phyloP scores from a whole-genome alignment of 768 basidiomycete species.

The Trametes cubensis region DNA sequence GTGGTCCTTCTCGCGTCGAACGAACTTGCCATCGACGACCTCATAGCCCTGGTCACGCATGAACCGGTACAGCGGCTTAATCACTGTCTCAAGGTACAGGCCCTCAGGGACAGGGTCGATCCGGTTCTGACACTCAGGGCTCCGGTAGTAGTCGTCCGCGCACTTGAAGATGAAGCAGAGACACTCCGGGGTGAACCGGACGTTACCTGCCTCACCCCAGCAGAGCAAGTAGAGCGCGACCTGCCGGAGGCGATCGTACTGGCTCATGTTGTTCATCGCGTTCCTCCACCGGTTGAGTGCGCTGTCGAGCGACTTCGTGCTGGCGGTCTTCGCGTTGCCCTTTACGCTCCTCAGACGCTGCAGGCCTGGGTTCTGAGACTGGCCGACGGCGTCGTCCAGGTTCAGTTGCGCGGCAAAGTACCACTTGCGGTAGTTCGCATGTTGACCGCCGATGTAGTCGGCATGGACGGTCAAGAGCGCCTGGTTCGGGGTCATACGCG shows the following conservation, averaged over 20 bases:
- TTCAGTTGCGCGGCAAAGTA: slow-evolving; percentile 99
- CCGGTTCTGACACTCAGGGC: slow-evolving; percentile 94
- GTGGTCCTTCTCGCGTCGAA: slow-evolving; percentile 92
- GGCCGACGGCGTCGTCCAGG: slow-evolving; percentile 97
- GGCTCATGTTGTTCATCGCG: slow-evolving; percentile 99
- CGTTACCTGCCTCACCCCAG: slow-evolving; percentile 98
- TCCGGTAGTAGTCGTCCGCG: slow-evolving; percentile 99
- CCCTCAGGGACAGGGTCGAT: slow-evolving; percentile 94
- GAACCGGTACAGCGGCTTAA: slow-evolving; percentile 95
- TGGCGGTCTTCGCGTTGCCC: slow-evolving; percentile 53
- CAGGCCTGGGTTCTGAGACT: slow-evolving; percentile 90
- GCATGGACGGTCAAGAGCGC: slow-evolving; percentile 96
- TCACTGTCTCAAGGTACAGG: slow-evolving; percentile 85
- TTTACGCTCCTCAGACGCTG: slow-evolving; percentile 87
- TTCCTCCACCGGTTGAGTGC: slow-evolving; percentile 95
- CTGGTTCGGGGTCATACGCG: slow-evolving; percentile 95
- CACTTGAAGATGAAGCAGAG: slow-evolving; percentile 99
- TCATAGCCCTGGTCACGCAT: slow-evolving; percentile 98
- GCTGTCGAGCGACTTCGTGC: slow-evolving; percentile 85
- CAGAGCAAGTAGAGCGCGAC: slow-evolving; percentile 94
- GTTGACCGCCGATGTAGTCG: slow-evolving; percentile 97
- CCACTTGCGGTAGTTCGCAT: slow-evolving; percentile 99
- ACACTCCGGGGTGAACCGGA: slow-evolving; percentile 95
- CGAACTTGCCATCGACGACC: slow-evolving; percentile 91
- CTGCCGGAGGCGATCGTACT: slow-evolving; percentile 96